These are phyloP conservation scores for Spathaspora passalidarum DNA, from an alignment of 805 yeast genomes.

Conservation along the genomic window DNA sequence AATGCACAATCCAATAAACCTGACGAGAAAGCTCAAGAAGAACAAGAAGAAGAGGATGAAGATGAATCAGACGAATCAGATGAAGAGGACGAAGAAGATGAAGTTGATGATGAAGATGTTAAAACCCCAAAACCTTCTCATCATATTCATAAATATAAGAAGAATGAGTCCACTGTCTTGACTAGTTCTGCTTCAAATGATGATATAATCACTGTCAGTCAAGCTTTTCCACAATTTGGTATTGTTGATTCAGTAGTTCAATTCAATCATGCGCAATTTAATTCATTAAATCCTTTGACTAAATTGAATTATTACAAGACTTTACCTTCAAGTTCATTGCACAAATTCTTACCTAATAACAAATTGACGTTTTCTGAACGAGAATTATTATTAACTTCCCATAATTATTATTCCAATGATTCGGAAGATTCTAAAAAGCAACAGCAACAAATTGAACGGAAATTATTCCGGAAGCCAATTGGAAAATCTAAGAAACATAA, in stretches of 20 bases:
- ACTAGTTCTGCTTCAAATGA: constrained; percentile 8
- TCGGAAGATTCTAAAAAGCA: constrained; percentile 8
- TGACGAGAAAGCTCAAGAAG: constrained; percentile 3
- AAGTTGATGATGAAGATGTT: not conserved
- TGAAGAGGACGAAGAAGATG: constrained; percentile 5
- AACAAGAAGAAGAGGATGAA: constrained; percentile 5
- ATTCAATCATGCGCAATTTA: constrained; percentile 32
- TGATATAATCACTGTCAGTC: constrained; percentile 33
- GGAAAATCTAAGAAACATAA: constrained; percentile 30
- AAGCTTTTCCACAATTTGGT: constrained; percentile 42
- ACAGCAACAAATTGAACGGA: constrained; percentile 10
- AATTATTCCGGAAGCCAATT: constrained; percentile 21
- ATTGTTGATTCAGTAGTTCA: constrained; percentile 24
- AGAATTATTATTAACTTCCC: constrained; percentile 28
- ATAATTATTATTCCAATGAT: constrained; percentile 24
- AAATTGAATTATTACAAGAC: constrained; percentile 37
- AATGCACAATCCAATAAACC: not conserved
- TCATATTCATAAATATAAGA: constrained; percentile 2
- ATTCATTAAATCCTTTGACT: constrained; percentile 28
- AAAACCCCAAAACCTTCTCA: not conserved
- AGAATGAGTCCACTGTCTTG: not conserved
- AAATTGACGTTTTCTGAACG: constrained; percentile 32
- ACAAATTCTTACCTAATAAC: constrained; percentile 22
- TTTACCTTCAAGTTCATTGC: constrained; percentile 14
- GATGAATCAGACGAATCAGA: constrained; percentile 6